Percentiles rank a stretch among this genome's conserved stretches.
These are phyloP conservation scores for Periconia sp. DNA, from an alignment of 2,329 filamentous ascomycete species.

Conservation along the genomic window DNA sequence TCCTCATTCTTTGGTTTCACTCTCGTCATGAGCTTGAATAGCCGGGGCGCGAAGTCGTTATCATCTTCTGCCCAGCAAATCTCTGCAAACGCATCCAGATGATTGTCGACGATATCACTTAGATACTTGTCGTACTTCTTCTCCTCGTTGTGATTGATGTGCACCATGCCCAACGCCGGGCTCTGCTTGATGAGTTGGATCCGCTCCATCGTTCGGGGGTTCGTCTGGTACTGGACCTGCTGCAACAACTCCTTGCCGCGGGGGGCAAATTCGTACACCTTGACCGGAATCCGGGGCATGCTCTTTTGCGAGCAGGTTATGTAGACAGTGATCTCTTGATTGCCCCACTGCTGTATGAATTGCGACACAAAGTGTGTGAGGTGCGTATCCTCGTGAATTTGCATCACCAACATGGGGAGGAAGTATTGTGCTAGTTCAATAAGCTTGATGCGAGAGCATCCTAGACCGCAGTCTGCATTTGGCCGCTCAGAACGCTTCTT, in stretches of 20 bases:
- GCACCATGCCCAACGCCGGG: conserved; percentile 54
- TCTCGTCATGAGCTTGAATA: conserved; percentile 50
- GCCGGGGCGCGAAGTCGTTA: conserved; percentile 50
- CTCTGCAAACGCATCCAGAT: conserved; percentile 50
- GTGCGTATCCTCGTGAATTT: conserved; percentile 51
- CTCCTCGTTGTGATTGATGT: conserved; percentile 53
- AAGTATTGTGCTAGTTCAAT: conserved; percentile 52
- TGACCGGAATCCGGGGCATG: conserved; percentile 51
- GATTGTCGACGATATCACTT: conserved; percentile 48
- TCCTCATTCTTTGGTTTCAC: conserved; percentile 48
- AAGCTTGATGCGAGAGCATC: conserved; percentile 54
- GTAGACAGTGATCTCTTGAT: conserved; percentile 47
- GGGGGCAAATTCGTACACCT: conserved; percentile 55
- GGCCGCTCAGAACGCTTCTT: conserved; percentile 45
- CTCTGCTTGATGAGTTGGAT: conserved; percentile 46
- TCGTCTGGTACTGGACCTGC: conserved; percentile 52
- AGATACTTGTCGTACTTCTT: conserved; percentile 54
- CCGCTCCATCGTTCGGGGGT: conserved; percentile 40
- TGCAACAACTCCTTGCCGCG: conserved; percentile 46
- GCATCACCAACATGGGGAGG: conserved; percentile 49
- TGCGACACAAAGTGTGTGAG: conserved; percentile 48
- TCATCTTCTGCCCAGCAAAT: conserved; percentile 54
- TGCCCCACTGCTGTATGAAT: conserved; percentile 46
- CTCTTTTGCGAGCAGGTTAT: conserved; percentile 51
- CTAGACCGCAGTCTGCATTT: conserved; percentile 50